A percentile compares a stretch with the other conserved stretches of the same genome.
phyloP scores from a whole-genome alignment of 164 flowering plant genomes.

The Annona cherimola region DNA sequence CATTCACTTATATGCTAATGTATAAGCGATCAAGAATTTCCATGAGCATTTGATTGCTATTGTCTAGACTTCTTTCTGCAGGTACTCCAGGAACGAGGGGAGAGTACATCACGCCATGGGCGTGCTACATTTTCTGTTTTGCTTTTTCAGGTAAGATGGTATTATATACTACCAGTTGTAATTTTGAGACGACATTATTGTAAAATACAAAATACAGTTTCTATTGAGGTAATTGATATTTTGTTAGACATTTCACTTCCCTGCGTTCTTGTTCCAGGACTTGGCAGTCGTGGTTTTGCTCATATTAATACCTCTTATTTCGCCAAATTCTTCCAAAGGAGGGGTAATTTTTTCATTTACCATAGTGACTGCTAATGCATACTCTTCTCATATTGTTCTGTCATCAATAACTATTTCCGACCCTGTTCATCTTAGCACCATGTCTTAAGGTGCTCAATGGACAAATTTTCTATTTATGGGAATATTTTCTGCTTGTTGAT shows the following conservation, averaged over 20 bases:
- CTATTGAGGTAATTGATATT: background rate
- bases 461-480: background rate
- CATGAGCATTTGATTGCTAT: background rate
- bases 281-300: conserved; percentile 98
- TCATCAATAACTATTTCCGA: background rate
- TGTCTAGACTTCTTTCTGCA: conserved; percentile 14
- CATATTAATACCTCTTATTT: conserved; percentile 94
- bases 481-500: background rate
- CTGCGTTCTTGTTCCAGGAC: conserved; percentile 53
- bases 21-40: background rate
- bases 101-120: conserved; percentile 99
- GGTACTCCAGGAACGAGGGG: conserved; percentile 99
- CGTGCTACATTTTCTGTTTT: conserved; percentile 98
- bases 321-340: conserved; percentile 99
- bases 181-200: background rate
- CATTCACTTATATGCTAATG: background rate
- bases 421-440: background rate
- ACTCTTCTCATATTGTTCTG: background rate
- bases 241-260: background rate
- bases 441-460: background rate
- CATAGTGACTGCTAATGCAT: background rate
- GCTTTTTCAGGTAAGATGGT: conserved; percentile 76
- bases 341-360: conserved; percentile 53
- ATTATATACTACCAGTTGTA: background rate
- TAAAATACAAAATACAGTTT: background rate